Evolutionary conservation across 441 rosid genomes (phyloP).

Genomic region (Flueggea neowawraea): DNA sequence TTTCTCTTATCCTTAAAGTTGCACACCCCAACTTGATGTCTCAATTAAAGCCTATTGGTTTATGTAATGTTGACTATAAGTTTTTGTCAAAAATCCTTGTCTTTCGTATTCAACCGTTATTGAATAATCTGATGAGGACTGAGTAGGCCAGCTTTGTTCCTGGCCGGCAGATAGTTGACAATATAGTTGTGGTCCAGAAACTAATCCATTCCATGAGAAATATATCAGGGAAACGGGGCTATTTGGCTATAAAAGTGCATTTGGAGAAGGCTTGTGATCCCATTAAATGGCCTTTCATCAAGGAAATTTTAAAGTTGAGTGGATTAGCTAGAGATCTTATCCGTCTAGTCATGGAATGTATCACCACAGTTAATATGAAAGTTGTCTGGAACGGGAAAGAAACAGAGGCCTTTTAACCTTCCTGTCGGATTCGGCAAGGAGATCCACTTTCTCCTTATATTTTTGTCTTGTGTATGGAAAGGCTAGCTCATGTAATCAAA

Average conservation of each 20-base stretch:
- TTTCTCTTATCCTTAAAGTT: too few species aligned
- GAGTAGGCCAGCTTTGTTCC: too few species aligned
- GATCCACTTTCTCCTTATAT: neutral
- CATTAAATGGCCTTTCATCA: neutral
- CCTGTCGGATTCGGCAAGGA: neutral
- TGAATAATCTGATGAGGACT: too few species aligned
- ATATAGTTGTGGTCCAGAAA: neutral
- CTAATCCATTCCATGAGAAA: too few species aligned
- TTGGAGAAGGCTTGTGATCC: neutral
- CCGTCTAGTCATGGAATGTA: neutral
- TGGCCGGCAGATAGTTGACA: too few species aligned
- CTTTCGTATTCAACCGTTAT: too few species aligned
- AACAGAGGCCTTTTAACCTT: neutral
- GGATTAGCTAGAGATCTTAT: neutral
- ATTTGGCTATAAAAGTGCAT: neutral
- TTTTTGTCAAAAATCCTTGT: too few species aligned
- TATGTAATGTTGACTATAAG: too few species aligned
- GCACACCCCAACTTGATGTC: too few species aligned
- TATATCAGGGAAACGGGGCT: neutral
- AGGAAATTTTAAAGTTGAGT: neutral
- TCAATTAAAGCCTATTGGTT: too few species aligned
- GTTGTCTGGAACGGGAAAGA: neutral
- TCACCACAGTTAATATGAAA: neutral
- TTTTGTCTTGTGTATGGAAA: neutral
- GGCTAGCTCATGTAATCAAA: too few species aligned